phyloP scores from a whole-genome alignment of 2,329 filamentous ascomycete species.

The Penicillium sp. region DNA sequence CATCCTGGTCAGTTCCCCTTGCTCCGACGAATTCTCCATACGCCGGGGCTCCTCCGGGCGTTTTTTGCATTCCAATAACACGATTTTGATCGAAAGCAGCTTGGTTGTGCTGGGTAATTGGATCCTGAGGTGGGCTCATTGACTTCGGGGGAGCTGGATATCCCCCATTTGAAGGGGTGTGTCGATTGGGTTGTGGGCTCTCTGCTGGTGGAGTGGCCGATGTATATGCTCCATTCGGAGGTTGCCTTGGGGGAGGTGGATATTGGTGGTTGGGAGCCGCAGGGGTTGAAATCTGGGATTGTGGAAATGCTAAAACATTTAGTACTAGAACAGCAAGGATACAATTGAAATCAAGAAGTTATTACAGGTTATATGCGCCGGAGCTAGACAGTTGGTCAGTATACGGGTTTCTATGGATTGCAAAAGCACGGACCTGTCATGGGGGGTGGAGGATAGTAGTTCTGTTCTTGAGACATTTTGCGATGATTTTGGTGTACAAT shows the following conservation, averaged over 20 bases:
- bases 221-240: conserved; percentile 4
- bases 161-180: not conserved
- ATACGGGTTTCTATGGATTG: not conserved
- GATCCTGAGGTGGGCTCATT: not conserved
- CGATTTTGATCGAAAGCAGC: conserved; percentile 12
- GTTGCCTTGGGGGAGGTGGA: not conserved
- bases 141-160: conserved; percentile 4
- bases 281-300: no score
- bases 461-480: not conserved
- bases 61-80: conserved; percentile 15
- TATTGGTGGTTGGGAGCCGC: no score
- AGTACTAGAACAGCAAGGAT: not conserved
- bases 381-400: conserved; percentile 6
- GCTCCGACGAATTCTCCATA: conserved; percentile 64
- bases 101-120: not conserved
- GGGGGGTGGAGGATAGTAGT: not conserved
- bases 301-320: not conserved
- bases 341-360: no score
- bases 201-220: conserved; percentile 5
- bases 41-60: conserved; percentile 47
- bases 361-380: conserved; percentile 21
- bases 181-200: not conserved
- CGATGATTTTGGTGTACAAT: not conserved
- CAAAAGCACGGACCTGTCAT: not conserved
- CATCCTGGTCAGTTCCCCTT: conserved; percentile 66